Evolutionary conservation across 306 rosid species (phyloP).

Genomic region (Oxytropis ochrocephala): DNA sequence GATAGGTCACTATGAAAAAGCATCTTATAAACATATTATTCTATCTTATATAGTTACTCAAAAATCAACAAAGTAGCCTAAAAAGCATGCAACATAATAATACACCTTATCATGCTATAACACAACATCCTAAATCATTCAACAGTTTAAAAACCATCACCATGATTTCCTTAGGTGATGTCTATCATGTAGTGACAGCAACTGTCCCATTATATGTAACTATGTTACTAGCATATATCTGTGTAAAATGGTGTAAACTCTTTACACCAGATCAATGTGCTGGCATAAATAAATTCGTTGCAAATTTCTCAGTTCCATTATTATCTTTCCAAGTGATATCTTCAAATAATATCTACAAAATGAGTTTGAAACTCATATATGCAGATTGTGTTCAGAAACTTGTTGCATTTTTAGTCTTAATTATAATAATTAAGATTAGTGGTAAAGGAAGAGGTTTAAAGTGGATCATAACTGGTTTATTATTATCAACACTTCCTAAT

Average conservation of each 20-base stretch:
- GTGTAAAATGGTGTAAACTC: constrained; percentile 89
- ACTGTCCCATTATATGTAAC: constrained; percentile 82
- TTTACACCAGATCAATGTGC: constrained; percentile 89
- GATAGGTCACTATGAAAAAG: constrained; percentile 48
- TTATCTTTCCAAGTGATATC: constrained; percentile 83
- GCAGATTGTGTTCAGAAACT: constrained; percentile 69
- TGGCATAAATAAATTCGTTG: constrained; percentile 90
- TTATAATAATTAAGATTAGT: constrained; percentile 42
- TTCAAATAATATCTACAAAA: constrained; percentile 63
- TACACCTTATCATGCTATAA: constrained; percentile 24
- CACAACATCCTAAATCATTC: constrained; percentile 18
- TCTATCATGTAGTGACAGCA: constrained; percentile 72
- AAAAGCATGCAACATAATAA: constrained; percentile 29
- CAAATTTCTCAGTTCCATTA: constrained; percentile 87
- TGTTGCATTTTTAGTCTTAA: constrained; percentile 44
- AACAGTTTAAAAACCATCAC: not conserved
- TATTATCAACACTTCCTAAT: constrained; percentile 87
- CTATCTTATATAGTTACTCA: constrained; percentile 36
- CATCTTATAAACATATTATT: constrained; percentile 46
- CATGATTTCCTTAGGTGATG: constrained; percentile 75
- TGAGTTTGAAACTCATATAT: constrained; percentile 63
- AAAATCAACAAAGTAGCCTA: constrained; percentile 39
- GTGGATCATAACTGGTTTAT: constrained; percentile 70
- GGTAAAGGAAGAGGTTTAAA: constrained; percentile 48
- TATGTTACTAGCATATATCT: constrained; percentile 76